Evolutionary conservation across 2,329 filamentous ascomycete genomes (phyloP).

Genomic region (Aspergillus amoenus): DNA sequence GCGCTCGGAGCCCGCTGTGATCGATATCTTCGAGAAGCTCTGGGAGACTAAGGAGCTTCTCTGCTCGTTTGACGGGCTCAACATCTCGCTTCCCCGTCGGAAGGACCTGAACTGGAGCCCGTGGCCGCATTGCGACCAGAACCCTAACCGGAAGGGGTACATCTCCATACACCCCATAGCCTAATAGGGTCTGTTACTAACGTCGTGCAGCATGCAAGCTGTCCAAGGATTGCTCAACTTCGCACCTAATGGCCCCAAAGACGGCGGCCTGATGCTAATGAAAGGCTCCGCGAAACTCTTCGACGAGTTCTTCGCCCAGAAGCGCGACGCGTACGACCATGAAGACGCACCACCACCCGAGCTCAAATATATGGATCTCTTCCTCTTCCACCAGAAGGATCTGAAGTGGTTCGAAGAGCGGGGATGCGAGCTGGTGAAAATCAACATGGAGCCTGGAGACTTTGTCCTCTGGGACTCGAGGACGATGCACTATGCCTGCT

Average conservation of each 20-base stretch:
- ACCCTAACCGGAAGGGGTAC: slow-evolving; percentile 38
- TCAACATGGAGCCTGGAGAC: neutral
- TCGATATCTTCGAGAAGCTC: slow-evolving; percentile 44
- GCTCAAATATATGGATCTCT: slow-evolving; percentile 17
- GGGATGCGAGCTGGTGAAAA: neutral
- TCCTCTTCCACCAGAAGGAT: neutral
- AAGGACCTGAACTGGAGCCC: slow-evolving; percentile 41
- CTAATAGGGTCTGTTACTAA: no score
- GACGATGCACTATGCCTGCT: neutral
- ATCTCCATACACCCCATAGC: no score
- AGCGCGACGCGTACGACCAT: slow-evolving; percentile 4
- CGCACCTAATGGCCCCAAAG: slow-evolving; percentile 45
- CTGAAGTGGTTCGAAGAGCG: neutral
- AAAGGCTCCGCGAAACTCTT: slow-evolving; percentile 44
- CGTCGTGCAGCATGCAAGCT: slow-evolving; percentile 12
- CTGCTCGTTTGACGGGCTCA: slow-evolving; percentile 33
- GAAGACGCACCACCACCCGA: slow-evolving; percentile 23
- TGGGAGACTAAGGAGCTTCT: slow-evolving; percentile 33
- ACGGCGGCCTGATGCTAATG: slow-evolving; percentile 50
- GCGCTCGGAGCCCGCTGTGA: slow-evolving; percentile 37
- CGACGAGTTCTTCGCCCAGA: slow-evolving; percentile 45
- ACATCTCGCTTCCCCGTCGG: slow-evolving; percentile 44
- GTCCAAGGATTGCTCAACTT: slow-evolving; percentile 49
- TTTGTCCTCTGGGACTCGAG: neutral
- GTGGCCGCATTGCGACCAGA: slow-evolving; percentile 50